phyloP scores from a whole-genome alignment of 768 basidiomycete species.

The Inosperma sp. region DNA sequence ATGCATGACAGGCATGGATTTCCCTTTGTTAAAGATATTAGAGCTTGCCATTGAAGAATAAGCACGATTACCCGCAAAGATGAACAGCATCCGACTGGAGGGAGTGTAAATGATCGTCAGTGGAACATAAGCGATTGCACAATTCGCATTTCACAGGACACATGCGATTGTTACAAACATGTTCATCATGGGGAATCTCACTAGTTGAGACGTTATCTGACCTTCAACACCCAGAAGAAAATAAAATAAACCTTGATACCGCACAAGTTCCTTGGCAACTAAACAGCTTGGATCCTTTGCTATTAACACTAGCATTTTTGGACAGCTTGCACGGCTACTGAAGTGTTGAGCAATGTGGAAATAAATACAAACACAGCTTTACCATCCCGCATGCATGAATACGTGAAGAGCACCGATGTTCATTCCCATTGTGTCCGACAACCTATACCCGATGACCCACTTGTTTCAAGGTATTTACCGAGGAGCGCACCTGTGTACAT shows the following conservation, averaged over 20 bases:
- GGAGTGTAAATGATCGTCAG: constrained; percentile 51
- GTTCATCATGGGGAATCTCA: constrained; percentile 40
- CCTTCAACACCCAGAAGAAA: too few relatives aligned
- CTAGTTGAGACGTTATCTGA: constrained; percentile 25
- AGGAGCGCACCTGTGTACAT: constrained; percentile 44
- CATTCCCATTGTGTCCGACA: constrained; percentile 41
- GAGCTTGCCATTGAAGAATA: too few relatives aligned
- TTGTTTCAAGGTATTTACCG: not conserved
- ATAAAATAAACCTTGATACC: too few relatives aligned
- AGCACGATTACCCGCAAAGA: constrained; percentile 64
- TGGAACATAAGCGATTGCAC: constrained; percentile 51
- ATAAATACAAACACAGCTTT: constrained; percentile 7
- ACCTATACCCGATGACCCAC: constrained; percentile 30
- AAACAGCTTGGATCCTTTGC: too few relatives aligned
- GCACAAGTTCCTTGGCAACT: too few relatives aligned
- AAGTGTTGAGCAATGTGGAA: constrained; percentile 8
- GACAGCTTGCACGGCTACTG: constrained; percentile 39
- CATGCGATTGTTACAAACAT: constrained; percentile 47
- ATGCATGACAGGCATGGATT: constrained; percentile 41
- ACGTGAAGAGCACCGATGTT: constrained; percentile 50
- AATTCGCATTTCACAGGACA: constrained; percentile 54
- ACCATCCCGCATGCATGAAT: constrained; percentile 56
- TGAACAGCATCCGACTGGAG: constrained; percentile 38
- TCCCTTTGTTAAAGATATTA: too few relatives aligned
- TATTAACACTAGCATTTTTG: too few relatives aligned